These are phyloP conservation scores for Rhizopogon roseolus DNA, from an alignment of 768 basidiomycete species.

Conservation along the genomic window DNA sequence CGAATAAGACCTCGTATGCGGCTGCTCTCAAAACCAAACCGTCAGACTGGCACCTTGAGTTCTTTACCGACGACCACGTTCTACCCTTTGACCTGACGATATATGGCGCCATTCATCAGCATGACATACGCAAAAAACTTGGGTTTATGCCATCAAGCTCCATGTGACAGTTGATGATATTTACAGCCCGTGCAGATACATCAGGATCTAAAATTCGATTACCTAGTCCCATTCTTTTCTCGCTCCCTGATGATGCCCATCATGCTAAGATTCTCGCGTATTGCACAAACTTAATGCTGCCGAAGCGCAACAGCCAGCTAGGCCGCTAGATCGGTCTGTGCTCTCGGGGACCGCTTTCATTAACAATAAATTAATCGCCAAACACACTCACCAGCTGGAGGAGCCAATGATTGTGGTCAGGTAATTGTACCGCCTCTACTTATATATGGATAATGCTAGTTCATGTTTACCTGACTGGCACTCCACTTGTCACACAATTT, in stretches of 20 bases:
- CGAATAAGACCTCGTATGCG: slow-evolving; percentile 73
- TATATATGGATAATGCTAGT: slow-evolving; percentile 33
- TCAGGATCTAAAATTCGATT: slow-evolving; percentile 47
- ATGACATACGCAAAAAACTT: slow-evolving; percentile 74
- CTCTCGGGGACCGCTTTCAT: slow-evolving; percentile 84
- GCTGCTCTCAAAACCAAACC: slow-evolving; percentile 91
- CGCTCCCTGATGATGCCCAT: slow-evolving; percentile 77
- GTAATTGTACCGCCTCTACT: slow-evolving; percentile 35
- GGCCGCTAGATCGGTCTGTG: slow-evolving; percentile 46
- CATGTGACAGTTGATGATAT: slow-evolving; percentile 59
- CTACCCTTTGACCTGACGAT: slow-evolving; percentile 87
- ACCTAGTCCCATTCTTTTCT: slow-evolving; percentile 66
- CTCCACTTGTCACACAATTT: slow-evolving; percentile 93
- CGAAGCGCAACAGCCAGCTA: slow-evolving; percentile 55
- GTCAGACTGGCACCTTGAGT: slow-evolving; percentile 95
- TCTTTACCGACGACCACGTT: slow-evolving; percentile 85
- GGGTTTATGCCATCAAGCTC: slow-evolving; percentile 59
- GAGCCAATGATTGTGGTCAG: slow-evolving; percentile 99
- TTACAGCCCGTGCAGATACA: slow-evolving; percentile 30
- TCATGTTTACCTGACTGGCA: slow-evolving; percentile 96
- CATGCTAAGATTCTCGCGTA: slow-evolving; percentile 91
- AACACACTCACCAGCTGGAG: slow-evolving; percentile 94
- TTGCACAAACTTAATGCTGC: slow-evolving; percentile 77
- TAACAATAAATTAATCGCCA: slow-evolving; percentile 97
- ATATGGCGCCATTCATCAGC: slow-evolving; percentile 94